These are phyloP conservation scores for Colletotrichum tanaceti DNA, from an alignment of 2,329 filamentous ascomycete genomes.

Conservation along the genomic window DNA sequence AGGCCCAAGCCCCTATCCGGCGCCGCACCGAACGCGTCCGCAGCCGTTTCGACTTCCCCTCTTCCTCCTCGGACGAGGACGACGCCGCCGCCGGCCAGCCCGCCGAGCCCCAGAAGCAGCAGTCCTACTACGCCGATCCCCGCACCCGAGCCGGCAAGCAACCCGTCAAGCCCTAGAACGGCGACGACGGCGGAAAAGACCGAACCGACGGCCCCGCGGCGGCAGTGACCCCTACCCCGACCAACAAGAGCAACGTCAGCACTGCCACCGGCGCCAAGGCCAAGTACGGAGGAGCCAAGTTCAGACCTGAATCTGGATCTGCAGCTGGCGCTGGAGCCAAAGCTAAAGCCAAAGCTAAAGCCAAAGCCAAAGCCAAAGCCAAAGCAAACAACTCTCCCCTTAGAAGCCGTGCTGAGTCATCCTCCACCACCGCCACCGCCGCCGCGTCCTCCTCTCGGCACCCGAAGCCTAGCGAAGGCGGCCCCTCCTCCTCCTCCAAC, in stretches of 20 bases:
- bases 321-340: not conserved
- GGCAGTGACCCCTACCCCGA: not conserved
- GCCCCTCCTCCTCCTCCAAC: conserved; percentile 5
- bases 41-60: conserved; percentile 5
- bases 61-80: not conserved
- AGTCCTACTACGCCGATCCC: conserved; percentile 1
- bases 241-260: not conserved
- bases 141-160: conserved; percentile 23
- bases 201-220: not conserved
- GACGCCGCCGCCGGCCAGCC: not conserved
- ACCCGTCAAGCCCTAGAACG: conserved; percentile 30
- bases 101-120: not conserved
- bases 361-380: not conserved
- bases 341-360: not conserved
- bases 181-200: conserved; percentile 8
- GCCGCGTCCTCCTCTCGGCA: conserved; percentile 11
- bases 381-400: not conserved
- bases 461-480: not conserved
- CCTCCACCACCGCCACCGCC: not conserved
- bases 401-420: conserved; percentile 12
- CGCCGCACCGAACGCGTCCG: not conserved
- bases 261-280: not conserved
- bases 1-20: not conserved
- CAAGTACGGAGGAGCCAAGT: not conserved
- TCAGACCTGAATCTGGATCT: not conserved